These are phyloP conservation scores for Niveomyces coronatus DNA, from an alignment of 2,329 filamentous ascomycete genomes.

Conservation along the genomic window DNA sequence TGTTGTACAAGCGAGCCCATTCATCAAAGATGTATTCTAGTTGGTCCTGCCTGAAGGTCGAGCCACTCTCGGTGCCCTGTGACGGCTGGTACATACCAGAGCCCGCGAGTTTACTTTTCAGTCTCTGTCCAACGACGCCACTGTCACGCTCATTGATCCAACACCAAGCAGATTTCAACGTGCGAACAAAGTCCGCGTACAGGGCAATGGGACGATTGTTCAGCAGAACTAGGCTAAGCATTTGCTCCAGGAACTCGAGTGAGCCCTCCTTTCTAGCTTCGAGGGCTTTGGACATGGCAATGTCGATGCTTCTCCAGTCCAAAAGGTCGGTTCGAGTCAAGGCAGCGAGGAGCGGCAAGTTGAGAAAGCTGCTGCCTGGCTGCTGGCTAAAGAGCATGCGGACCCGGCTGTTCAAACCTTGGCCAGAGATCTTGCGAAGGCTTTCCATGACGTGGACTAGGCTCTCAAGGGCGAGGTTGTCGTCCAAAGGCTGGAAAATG, in stretches of 20 bases:
- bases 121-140: slow-evolving; percentile 52
- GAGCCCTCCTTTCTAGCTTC: slow-evolving; percentile 59
- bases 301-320: slow-evolving; percentile 56
- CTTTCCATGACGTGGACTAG: slow-evolving; percentile 52
- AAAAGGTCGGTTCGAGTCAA: slow-evolving; percentile 50
- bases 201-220: slow-evolving; percentile 68
- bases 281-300: slow-evolving; percentile 63
- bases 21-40: slow-evolving; percentile 94
- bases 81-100: slow-evolving; percentile 29
- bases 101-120: slow-evolving; percentile 52
- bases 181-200: slow-evolving; percentile 76
- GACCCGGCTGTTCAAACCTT: slow-evolving; percentile 43
- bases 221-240: slow-evolving; percentile 70
- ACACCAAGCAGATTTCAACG: slow-evolving; percentile 67
- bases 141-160: slow-evolving; percentile 70
- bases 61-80: slow-evolving; percentile 38
- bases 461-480: slow-evolving; percentile 48
- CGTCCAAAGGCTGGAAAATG: slow-evolving; percentile 44
- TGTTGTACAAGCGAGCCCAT: slow-evolving; percentile 77
- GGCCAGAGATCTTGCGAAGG: slow-evolving; percentile 48
- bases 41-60: slow-evolving; percentile 59
- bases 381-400: slow-evolving; percentile 47
- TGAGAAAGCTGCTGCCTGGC: slow-evolving; percentile 44
- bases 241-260: slow-evolving; percentile 67
- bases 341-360: slow-evolving; percentile 46